Conservation (phyloP, 768 basidiomycete genomes). For the Amanita pseudoporphyria region DNA sequence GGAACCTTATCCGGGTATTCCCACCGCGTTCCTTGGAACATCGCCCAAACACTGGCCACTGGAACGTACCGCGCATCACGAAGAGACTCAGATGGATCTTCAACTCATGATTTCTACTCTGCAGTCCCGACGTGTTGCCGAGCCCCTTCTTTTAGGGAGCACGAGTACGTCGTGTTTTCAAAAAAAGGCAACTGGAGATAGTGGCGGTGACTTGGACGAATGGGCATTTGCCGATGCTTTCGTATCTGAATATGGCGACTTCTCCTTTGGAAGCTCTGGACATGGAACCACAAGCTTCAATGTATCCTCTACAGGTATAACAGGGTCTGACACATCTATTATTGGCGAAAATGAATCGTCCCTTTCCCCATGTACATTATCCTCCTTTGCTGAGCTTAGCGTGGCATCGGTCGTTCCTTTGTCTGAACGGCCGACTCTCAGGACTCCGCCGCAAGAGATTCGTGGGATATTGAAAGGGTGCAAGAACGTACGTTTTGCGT, state of each 20-base stretch:
- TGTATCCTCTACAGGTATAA: constrained; percentile 2
- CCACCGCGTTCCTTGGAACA: constrained; percentile 4
- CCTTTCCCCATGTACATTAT: background rate
- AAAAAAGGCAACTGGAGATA: background rate
- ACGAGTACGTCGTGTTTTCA: background rate
- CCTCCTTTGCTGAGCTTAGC: background rate
- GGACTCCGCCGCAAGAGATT: background rate
- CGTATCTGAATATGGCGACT: constrained; percentile 4
- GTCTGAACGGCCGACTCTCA: background rate
- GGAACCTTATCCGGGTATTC: constrained; percentile 6
- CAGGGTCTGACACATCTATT: background rate
- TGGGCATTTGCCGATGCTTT: constrained; percentile 5
- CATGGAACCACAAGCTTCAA: background rate
- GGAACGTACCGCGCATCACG: background rate
- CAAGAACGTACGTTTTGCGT: constrained; percentile 6
- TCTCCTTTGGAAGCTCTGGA: constrained; percentile 6
- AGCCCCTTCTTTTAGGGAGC: background rate
- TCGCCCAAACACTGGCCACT: background rate
- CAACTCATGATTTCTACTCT: constrained; percentile 3
- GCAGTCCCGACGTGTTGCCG: constrained; percentile 2
- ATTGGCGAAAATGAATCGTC: background rate
- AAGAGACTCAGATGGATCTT: constrained; percentile 2
- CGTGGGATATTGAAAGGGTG: constrained; percentile 6
- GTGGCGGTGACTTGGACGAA: constrained; percentile 1
- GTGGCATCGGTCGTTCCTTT: background rate